A percentile compares a stretch with the other conserved stretches of the same genome.
Evolutionary conservation across 371 early-diverging fungal genomes (phyloP).

Genomic region (Quaeritorhiza haematococci): DNA sequence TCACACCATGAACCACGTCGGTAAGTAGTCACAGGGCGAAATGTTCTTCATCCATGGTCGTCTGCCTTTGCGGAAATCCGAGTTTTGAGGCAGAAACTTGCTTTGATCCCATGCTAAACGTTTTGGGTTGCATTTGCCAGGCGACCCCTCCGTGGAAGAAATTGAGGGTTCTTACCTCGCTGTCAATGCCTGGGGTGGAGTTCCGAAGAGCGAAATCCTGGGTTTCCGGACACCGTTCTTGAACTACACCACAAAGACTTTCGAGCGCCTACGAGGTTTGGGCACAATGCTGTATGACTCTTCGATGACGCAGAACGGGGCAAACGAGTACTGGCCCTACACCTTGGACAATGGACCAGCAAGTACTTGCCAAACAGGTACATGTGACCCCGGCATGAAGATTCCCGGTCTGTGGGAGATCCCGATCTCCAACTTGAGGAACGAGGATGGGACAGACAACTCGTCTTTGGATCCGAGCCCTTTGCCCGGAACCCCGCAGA

Average conservation of each 20-base stretch:
- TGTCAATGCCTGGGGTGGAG: constrained; percentile 17
- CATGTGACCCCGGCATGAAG: constrained; percentile 48
- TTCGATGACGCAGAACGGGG: constrained; percentile 15
- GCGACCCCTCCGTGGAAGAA: no score
- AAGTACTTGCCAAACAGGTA: constrained; percentile 44
- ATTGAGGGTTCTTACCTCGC: constrained; percentile 13
- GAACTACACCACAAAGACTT: constrained; percentile 16
- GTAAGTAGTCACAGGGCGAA: no score
- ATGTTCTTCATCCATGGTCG: no score
- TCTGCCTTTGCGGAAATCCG: no score
- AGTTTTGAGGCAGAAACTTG: no score
- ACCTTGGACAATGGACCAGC: constrained; percentile 23
- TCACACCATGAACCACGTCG: constrained; percentile 27
- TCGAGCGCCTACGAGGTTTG: constrained; percentile 6
- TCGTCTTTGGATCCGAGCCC: constrained; percentile 14
- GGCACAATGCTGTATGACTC: constrained; percentile 25
- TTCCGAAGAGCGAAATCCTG: constrained; percentile 17
- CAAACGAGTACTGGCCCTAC: constrained; percentile 17
- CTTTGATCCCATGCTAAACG: no score
- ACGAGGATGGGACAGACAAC: constrained; percentile 15
- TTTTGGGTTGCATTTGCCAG: no score
- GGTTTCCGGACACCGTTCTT: constrained; percentile 38
- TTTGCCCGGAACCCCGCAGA: constrained; percentile 32
- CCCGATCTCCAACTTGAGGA: constrained; percentile 6
- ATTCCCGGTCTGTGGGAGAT: constrained; percentile 31